Evolutionary conservation across 495 filamentous ascomycete species (phyloP).

Genomic region (Extremus antarcticus): DNA sequence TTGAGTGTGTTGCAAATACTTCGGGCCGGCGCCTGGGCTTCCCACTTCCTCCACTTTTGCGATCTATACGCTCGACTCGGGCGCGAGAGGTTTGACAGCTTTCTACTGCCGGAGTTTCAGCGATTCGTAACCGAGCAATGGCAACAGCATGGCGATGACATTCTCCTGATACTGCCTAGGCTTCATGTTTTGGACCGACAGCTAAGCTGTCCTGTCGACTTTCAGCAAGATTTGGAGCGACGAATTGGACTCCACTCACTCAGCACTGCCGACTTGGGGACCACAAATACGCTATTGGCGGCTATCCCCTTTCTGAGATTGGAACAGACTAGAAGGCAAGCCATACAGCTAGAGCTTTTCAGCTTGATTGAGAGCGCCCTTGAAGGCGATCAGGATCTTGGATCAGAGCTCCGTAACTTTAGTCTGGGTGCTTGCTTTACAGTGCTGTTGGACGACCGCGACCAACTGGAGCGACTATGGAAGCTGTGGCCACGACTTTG

Average conservation of each 20-base stretch:
- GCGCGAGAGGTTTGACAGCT: constrained; percentile 60
- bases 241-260: neutral
- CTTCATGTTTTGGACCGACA: constrained; percentile 16
- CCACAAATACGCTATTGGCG: neutral
- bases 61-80: constrained; percentile 64
- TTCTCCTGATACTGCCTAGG: constrained; percentile 56
- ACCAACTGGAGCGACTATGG: neutral
- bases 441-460: neutral
- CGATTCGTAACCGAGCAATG: constrained; percentile 54
- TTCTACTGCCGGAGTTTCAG: constrained; percentile 72
- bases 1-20: constrained; percentile 49
- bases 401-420: neutral
- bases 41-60: constrained; percentile 73
- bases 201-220: neutral
- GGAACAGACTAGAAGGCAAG: neutral
- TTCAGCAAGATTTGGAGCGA: constrained; percentile 6
- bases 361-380: neutral
- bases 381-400: no score
- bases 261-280: neutral
- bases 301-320: constrained; percentile 1
- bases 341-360: neutral
- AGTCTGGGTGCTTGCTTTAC: constrained; percentile 1
- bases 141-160: constrained; percentile 53
- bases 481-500: constrained; percentile 7
- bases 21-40: constrained; percentile 48